These are phyloP conservation scores for Chytriomyces sp. DNA, from an alignment of 192 early-diverging fungal genomes.

Conservation along the genomic window DNA sequence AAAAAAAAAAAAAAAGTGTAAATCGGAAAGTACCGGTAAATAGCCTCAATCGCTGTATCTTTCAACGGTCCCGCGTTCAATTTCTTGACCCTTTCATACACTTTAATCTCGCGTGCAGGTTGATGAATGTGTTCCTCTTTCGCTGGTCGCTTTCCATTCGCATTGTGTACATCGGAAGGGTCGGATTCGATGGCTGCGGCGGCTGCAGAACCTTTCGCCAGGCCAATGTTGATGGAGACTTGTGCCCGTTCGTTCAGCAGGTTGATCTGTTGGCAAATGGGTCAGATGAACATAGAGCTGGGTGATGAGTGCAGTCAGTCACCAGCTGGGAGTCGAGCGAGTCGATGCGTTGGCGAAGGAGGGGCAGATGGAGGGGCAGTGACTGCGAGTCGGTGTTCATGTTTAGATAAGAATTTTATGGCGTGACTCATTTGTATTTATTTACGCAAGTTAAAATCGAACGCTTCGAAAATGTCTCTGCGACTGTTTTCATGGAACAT, in stretches of 20 bases:
- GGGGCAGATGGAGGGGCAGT: constrained; percentile 13
- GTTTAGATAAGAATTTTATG: not conserved
- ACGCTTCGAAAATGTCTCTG: constrained; percentile 38
- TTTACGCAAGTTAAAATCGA: not conserved
- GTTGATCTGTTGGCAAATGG: constrained; percentile 20
- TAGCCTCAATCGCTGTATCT: constrained; percentile 68
- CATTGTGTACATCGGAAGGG: not conserved
- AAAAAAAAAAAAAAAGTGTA: not conserved
- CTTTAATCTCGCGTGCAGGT: constrained; percentile 76
- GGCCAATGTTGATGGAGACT: constrained; percentile 79
- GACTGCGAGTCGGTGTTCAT: not conserved
- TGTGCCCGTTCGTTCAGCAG: constrained; percentile 83
- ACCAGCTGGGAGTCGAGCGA: constrained; percentile 76
- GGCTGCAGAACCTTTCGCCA: constrained; percentile 41
- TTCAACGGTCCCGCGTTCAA: constrained; percentile 83
- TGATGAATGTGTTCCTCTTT: constrained; percentile 53
- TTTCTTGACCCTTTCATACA: constrained; percentile 72
- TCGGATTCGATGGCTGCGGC: too few species aligned
- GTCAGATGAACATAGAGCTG: not conserved
- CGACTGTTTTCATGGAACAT: constrained; percentile 50
- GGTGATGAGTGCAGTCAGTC: not conserved
- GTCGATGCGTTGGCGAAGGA: constrained; percentile 61
- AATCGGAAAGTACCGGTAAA: constrained; percentile 54
- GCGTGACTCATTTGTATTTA: not conserved
- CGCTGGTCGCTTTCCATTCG: not conserved